Base-by-base conservation (phyloP, 2,329 filamentous ascomycete species). In the Paradendryphiella salina region DNA sequence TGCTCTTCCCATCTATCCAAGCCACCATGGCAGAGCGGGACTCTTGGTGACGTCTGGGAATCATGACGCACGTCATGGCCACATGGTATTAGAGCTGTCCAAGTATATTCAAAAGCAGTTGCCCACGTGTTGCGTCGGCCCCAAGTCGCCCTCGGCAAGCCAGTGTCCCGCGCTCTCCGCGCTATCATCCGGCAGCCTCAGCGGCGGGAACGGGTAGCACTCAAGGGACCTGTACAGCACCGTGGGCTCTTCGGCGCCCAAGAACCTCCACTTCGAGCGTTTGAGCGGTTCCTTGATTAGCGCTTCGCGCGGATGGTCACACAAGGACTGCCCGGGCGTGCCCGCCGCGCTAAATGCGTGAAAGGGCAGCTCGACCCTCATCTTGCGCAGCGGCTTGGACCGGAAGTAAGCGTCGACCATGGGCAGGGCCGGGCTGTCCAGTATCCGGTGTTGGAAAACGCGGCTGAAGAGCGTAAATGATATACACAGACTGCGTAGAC, bases 141-240 rank as follows among this genome's bases (percentile, higher is more conserved):
- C 40, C 29, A 33, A 20, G 26, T 52, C 29, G 29, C 50, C 41
- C 13, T 46, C 17, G 14, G 18, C 11, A 43, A 56, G 7, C 50
- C 45, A 56, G 28, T 56, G 53, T 11, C 53, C 50, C 5, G 13
- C n/a, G 21, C 53, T 53, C 45, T 46, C 50, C 18, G 10, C n/a
- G 17, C 31, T 40, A 9, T 50, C 36, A 18, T 43, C 28, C 20
- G 44, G 40, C 13, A 56, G 37, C 13, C 37, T 56, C 38, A 43
- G 5, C 6, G 49, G 49, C 32, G 49, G 44, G 23, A 26, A 38
- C 8, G 53, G 50, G 21, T 46, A 49, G 17, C 53, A 36, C 40
- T 56, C 53, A 10, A 49, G 13, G 3, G 41, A 45, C 34, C 45
- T 50, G 5, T 10, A 17, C 41, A 50, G 45, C 21, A 52, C 13